Conservation (phyloP, 2,329 filamentous ascomycete species). For the Pseudogymnoascus sp. region DNA sequence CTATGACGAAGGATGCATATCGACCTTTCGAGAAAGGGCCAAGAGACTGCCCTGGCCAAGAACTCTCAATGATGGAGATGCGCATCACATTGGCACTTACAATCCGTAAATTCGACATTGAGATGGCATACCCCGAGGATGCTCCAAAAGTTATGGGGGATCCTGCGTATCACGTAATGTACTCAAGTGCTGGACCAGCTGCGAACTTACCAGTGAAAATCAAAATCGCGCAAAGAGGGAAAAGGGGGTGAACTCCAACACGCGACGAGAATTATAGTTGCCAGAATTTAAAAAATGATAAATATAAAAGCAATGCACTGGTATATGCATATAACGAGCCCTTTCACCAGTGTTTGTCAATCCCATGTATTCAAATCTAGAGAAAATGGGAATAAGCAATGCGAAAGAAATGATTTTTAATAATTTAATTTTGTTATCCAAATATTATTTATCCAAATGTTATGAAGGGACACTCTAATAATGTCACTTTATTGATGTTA, state of each 20-base stretch:
- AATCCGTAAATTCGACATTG: slow-evolving; percentile 41
- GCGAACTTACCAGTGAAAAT: not conserved
- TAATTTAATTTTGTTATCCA: not conserved
- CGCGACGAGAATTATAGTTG: not conserved
- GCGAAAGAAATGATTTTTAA: not conserved
- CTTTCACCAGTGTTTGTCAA: not conserved
- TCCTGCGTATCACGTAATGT: not conserved
- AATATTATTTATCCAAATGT: no score
- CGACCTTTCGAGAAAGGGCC: slow-evolving; percentile 48
- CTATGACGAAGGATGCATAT: slow-evolving; percentile 37
- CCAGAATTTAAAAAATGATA: not conserved
- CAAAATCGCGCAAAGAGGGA: not conserved
- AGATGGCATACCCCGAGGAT: slow-evolving; percentile 9
- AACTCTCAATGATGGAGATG: slow-evolving; percentile 42
- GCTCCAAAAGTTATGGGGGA: not conserved
- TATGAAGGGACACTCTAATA: not conserved
- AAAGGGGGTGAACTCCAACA: not conserved
- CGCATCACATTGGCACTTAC: slow-evolving; percentile 40
- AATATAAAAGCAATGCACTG: not conserved
- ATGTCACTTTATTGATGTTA: not conserved
- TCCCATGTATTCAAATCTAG: not conserved
- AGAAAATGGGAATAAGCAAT: not conserved
- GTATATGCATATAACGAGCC: not conserved
- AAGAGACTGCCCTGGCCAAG: slow-evolving; percentile 50
- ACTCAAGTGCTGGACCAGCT: not conserved